Percentiles rank a stretch among this genome's conserved stretches.
Conservation (phyloP, 352 stramenopile genomes). For the Saprolegnia diclina region DNA sequence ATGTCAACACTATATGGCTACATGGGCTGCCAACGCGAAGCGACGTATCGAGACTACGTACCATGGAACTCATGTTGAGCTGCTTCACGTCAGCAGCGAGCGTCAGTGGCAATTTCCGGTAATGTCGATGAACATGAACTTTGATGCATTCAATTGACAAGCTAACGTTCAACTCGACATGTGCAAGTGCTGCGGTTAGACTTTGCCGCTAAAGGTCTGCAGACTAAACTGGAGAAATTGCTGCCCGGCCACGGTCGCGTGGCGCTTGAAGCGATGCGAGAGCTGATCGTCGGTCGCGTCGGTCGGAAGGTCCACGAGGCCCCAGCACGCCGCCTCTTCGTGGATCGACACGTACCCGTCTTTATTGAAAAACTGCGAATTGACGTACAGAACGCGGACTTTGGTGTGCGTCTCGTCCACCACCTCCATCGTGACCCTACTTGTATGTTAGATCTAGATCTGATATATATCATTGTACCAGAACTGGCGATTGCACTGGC, state of each 20-base stretch:
- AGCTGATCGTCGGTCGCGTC: background rate
- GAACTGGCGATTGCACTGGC: constrained; percentile 18
- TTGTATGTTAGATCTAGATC: too few species aligned
- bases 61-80: too few species aligned
- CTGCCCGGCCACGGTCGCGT: background rate
- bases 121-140: too few species aligned
- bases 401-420: constrained; percentile 5
- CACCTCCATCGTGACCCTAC: constrained; percentile 9
- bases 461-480: constrained; percentile 9
- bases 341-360: constrained; percentile 1
- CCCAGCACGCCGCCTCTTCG: constrained; percentile 21
- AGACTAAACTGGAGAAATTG: constrained; percentile 1
- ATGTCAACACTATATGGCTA: too few species aligned
- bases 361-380: constrained; percentile 16
- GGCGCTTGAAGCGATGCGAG: background rate
- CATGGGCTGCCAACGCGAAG: too few species aligned
- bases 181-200: too few species aligned
- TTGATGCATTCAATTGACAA: too few species aligned
- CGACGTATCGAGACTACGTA: too few species aligned
- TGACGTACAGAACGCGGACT: constrained; percentile 16
- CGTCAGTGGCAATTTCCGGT: too few species aligned
- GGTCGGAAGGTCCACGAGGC: background rate
- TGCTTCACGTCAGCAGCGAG: too few species aligned
- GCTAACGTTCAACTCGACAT: too few species aligned
- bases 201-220: background rate